Evolutionary conservation across 345 rosid species (phyloP), one percentile per base, ranked within the genome.

Genomic region (Physaria fendleri): DNA sequence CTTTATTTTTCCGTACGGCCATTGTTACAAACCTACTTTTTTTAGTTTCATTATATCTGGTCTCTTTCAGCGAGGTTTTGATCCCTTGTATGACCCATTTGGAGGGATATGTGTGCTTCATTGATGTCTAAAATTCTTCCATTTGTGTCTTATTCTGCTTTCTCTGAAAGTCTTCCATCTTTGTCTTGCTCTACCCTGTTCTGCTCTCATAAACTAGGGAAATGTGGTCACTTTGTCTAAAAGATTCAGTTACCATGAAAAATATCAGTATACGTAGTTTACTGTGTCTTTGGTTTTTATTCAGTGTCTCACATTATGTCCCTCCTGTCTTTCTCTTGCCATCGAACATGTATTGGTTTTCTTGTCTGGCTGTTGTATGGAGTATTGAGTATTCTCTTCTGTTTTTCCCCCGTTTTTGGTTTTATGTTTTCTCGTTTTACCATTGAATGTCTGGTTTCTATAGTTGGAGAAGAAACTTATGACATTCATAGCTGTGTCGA

Each of bases 391-490:
- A 42, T 43, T 68, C 45, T 49, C 37, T 8, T 44, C 0, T 30
- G 8, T 57, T 51, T 49, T 45, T 21, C 15, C 10, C 10, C 16
- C 1, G 5, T 8, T 28, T 6, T 24, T 1, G 28, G 13, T 37
- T 15, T 7, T 49, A 0, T 49, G 57, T 62, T 2, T 51, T 59
- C 21, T 13, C 2, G 43, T 21, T 43, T 20, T 24, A 44, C 34
- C 40, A 43, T 51, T 16, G 14, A 25, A 27, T 22, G 18, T 52
- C 54, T 68, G 66, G 33, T 68, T 34, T 28, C 37, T 27, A 37
- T 17, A 22, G 39, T 50, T 35, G 34, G 46, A 1, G 37, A 37
- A 15, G 38, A 35, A 35, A 42, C 41, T 43, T 6, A 59, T 42
- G 66, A 59, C 59, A 32, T 39, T 30, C 6, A 20, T 46, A 15